Conservation (phyloP, 345 rosid genomes). For the Linum lewisii region DNA sequence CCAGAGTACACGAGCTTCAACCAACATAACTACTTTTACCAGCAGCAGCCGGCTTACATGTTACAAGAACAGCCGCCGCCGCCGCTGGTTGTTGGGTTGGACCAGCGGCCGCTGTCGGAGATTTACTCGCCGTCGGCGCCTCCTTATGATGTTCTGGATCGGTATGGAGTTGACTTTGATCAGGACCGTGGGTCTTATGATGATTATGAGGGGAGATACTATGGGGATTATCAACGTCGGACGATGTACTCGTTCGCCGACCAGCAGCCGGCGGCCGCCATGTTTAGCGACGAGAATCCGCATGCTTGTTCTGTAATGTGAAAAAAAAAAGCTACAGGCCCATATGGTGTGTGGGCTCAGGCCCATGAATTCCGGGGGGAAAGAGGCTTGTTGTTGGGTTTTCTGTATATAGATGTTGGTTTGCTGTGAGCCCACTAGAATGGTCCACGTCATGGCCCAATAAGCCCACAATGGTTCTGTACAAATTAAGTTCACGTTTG, state of each 20-base stretch:
- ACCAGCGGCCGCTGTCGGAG: too few species aligned
- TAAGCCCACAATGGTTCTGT: too few species aligned
- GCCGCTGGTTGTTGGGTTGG: too few species aligned
- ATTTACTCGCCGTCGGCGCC: neutral
- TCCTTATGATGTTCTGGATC: neutral
- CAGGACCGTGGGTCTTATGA: conserved; percentile 23
- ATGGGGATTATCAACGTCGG: conserved; percentile 13
- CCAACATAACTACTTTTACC: conserved; percentile 13
- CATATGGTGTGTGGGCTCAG: too few species aligned
- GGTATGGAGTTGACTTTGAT: conserved; percentile 19
- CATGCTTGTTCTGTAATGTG: conserved; percentile 64
- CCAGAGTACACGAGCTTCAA: conserved; percentile 34
- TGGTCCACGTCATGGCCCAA: too few species aligned
- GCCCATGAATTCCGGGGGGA: too few species aligned
- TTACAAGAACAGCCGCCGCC: neutral
- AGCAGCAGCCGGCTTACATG: neutral
- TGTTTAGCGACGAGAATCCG: conserved; percentile 75
- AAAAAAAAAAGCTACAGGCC: too few species aligned
- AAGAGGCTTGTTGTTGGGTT: too few species aligned
- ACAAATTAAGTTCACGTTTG: too few species aligned
- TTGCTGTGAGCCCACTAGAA: too few species aligned
- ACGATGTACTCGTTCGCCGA: conserved; percentile 28
- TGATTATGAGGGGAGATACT: conserved; percentile 35
- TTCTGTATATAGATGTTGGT: too few species aligned
- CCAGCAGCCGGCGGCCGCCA: conserved; percentile 27